Conservation (phyloP, 305 asterid species). For the Fraxinus latifolia region DNA sequence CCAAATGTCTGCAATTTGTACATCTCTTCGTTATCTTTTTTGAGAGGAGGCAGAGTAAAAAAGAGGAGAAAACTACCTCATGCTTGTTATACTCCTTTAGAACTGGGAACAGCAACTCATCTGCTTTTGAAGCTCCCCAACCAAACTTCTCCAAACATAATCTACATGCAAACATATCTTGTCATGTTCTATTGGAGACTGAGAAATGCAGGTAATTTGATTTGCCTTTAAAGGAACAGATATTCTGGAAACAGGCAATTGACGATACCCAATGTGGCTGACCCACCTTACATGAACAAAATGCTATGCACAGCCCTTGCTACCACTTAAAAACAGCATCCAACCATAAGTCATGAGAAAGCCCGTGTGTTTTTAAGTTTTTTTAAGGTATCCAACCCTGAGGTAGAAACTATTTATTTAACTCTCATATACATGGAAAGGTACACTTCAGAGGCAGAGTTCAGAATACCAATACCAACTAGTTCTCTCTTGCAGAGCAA, state of each 20-base stretch:
- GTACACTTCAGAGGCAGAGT: not conserved
- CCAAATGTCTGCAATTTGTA: not conserved
- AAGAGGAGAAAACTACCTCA: constrained; percentile 50
- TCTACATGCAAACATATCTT: constrained; percentile 38
- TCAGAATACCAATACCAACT: not conserved
- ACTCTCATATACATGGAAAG: not conserved
- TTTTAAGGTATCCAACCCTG: not conserved
- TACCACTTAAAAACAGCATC: not conserved
- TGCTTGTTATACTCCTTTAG: constrained; percentile 83
- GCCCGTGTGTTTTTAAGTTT: not conserved
- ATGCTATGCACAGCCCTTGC: not conserved
- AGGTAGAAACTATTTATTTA: not conserved
- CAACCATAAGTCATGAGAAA: not conserved
- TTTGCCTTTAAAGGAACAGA: not conserved
- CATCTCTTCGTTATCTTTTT: not conserved
- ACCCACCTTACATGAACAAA: not conserved
- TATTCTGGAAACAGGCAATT: not conserved
- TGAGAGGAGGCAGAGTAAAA: not conserved
- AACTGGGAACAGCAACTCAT: constrained; percentile 83
- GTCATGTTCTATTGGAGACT: constrained; percentile 16
- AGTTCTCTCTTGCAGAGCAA: not conserved
- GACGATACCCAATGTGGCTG: not conserved
- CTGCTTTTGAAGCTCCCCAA: constrained; percentile 80
- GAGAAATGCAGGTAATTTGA: not conserved
- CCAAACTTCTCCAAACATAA: constrained; percentile 93